phyloP scores from a whole-genome alignment of 1,284 basidiomycete species.

The Marasmius sp. region DNA sequence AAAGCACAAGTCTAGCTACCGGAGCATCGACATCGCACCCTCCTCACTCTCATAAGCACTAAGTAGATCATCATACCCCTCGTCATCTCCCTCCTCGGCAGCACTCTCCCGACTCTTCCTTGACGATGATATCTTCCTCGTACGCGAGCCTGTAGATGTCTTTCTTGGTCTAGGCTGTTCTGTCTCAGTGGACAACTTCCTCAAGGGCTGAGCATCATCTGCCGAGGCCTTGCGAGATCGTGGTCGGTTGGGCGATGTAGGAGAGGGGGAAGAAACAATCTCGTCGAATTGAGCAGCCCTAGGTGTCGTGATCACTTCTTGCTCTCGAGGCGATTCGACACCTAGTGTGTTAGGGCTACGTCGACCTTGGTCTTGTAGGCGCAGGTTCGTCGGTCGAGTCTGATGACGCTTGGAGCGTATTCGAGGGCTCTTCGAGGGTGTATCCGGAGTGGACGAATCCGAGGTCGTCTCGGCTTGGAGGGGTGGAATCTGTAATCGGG shows the following conservation, averaged over 20 bases:
- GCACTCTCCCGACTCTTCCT: constrained; percentile 50
- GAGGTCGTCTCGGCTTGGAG: constrained; percentile 32
- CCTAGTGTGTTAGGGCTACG: constrained; percentile 39
- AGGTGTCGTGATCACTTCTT: constrained; percentile 54
- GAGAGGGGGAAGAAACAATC: constrained; percentile 27
- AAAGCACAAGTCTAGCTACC: not conserved
- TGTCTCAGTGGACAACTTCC: constrained; percentile 47
- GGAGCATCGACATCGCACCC: constrained; percentile 6
- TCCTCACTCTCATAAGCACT: constrained; percentile 80
- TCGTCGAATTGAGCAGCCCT: constrained; percentile 49
- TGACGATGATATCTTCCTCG: constrained; percentile 17
- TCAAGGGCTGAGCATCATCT: constrained; percentile 27
- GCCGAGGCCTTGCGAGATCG: constrained; percentile 34
- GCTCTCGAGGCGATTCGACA: constrained; percentile 56
- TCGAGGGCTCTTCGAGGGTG: constrained; percentile 39
- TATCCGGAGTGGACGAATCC: constrained; percentile 43
- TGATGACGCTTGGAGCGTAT: constrained; percentile 52
- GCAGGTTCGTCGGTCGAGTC: constrained; percentile 45
- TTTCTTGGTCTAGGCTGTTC: constrained; percentile 36
- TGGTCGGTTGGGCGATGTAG: constrained; percentile 33
- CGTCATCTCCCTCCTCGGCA: constrained; percentile 74
- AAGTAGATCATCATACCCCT: constrained; percentile 73
- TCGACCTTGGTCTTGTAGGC: constrained; percentile 34
- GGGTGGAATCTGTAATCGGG: constrained; percentile 39
- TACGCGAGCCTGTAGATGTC: constrained; percentile 29